Conservation (phyloP, 305 asterid species). For the Fraxinus dipetala region DNA sequence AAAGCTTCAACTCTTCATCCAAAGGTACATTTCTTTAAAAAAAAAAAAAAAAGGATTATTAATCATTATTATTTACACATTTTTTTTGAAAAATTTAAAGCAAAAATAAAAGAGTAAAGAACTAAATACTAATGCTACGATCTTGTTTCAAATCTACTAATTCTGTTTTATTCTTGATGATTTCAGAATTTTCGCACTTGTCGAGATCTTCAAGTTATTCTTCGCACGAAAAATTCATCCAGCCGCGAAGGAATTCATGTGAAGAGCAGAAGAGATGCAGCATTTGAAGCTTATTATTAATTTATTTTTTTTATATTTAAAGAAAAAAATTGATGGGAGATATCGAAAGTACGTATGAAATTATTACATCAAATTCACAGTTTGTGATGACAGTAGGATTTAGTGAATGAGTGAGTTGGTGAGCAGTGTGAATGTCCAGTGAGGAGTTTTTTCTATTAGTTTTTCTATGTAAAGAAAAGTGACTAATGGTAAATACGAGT, state of each 20-base stretch:
- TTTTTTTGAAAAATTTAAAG: too few species aligned
- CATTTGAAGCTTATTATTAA: conserved; percentile 19
- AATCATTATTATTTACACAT: not conserved
- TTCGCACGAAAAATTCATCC: conserved; percentile 6
- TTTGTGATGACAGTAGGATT: not conserved
- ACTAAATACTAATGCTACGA: not conserved
- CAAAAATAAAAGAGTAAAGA: not conserved
- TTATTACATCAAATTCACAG: not conserved
- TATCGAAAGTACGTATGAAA: not conserved
- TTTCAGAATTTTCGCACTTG: conserved; percentile 17
- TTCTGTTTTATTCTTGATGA: not conserved
- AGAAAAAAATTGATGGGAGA: not conserved
- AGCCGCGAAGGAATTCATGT: not conserved
- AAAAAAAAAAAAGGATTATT: not conserved
- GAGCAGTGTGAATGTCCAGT: not conserved
- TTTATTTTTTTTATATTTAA: not conserved
- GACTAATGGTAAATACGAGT: not conserved
- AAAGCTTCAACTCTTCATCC: conserved; percentile 35
- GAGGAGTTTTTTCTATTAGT: not conserved
- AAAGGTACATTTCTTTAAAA: conserved; percentile 27
- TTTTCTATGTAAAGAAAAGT: not conserved
- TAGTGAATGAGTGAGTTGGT: not conserved
- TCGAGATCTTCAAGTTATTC: conserved; percentile 18
- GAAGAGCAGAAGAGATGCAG: conserved; percentile 29
- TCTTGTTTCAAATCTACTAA: not conserved